Evolutionary conservation across 169 alveolate genomes (phyloP), one percentile per base, ranked within the genome.

Genomic region (Eimeria mitis): DNA sequence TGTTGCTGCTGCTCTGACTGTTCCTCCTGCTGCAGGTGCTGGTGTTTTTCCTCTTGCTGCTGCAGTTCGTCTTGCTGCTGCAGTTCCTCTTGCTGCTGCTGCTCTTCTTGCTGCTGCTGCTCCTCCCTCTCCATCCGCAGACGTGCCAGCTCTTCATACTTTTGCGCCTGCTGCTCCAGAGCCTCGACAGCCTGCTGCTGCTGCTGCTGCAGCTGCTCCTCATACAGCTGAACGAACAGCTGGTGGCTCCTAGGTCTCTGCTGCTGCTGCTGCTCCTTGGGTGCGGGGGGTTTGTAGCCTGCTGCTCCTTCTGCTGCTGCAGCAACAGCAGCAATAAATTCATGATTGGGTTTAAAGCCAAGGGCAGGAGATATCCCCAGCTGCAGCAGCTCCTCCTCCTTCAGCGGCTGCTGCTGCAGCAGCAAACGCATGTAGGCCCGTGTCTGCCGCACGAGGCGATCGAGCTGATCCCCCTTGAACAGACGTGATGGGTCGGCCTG

Each of bases 341-440:
- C 76, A 19, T 65, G 88, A 54, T 94, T 81, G 59, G 83, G 81
- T 37, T 79, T 63, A 49, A 95, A 95, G 9, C 96, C 96, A n/a
- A 85, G 42, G 34, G 89, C 83, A 16, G 95, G 95, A 9, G 79
- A 52, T 34, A 95, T 68, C 52, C 95, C 76, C 28, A 81, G 94
- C 75, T 81, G 91, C 88, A 71, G 84, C 65, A 95, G 95, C 71
- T 83, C 95, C 44, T 85, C 91, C 40, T 63, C 83, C 76, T 81
- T 44, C 34, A 95, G 88, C 44, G 96, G 96, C 85, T 85, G 83
- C 94, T 89, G 95, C 95, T 61, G 54, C 88, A 88, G 94, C 88
- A 94, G 84, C 87, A 95, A 91, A 61, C 95, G 98, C 71, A 96
- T 95, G 91, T 97, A 97, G 42, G 98, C 98, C 56, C 90, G 90